Percentiles rank a stretch among this genome's conserved stretches.
phyloP scores from a whole-genome alignment of 1,139 yeast species.

The Hyphopichia buzzinii region DNA sequence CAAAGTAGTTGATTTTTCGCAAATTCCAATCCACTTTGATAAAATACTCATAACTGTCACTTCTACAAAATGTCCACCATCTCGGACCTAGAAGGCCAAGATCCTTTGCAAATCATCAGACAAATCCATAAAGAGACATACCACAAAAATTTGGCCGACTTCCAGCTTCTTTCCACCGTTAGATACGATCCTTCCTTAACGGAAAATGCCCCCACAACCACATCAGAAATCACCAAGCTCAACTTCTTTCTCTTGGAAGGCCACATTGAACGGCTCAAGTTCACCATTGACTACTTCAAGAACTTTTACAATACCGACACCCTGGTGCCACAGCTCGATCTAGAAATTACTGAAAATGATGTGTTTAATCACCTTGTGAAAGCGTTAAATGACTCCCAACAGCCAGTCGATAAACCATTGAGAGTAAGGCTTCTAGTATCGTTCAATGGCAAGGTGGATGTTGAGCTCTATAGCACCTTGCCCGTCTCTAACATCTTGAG shows the following conservation, averaged over 20 bases:
- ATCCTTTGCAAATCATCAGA: neutral
- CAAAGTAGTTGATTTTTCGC: too few relatives aligned
- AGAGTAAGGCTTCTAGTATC: constrained; percentile 59
- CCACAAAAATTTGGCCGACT: constrained; percentile 19
- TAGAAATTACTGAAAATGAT: constrained; percentile 34
- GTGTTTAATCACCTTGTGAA: constrained; percentile 45
- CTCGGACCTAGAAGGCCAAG: neutral
- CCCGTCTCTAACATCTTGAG: constrained; percentile 39
- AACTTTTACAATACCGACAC: constrained; percentile 13
- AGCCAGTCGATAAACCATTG: constrained; percentile 39
- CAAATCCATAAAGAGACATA: constrained; percentile 1
- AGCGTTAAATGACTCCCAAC: constrained; percentile 30
- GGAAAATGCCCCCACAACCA: constrained; percentile 19
- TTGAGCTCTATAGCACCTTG: constrained; percentile 49
- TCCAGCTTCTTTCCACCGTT: constrained; percentile 64
- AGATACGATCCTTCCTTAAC: constrained; percentile 66
- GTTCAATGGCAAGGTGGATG: constrained; percentile 45
- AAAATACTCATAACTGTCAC: neutral
- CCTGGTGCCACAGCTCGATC: constrained; percentile 14
- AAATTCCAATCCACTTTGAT: too few relatives aligned
- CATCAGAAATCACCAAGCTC: constrained; percentile 23
- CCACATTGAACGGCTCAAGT: constrained; percentile 60
- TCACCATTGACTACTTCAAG: constrained; percentile 54
- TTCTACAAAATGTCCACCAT: neutral
- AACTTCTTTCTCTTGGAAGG: constrained; percentile 62